These are phyloP conservation scores for Phaseolus coccineus DNA, from an alignment of 331 rosid genomes.

Conservation along the genomic window DNA sequence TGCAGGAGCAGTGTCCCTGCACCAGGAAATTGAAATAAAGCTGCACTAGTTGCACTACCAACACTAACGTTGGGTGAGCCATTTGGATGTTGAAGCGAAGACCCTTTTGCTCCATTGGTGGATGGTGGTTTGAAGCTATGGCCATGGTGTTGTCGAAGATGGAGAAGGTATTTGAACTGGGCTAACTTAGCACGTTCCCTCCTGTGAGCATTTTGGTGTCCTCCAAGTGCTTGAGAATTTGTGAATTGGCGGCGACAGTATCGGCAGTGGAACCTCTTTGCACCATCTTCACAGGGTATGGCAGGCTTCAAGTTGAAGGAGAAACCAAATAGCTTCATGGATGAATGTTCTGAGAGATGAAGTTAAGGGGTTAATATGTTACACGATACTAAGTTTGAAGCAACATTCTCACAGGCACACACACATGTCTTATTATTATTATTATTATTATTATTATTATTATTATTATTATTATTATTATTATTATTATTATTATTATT, in stretches of 20 bases:
- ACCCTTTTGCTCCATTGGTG: neutral
- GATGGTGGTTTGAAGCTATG: neutral
- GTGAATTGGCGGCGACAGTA: slow-evolving; percentile 4
- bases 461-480: no score
- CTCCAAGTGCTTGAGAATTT: slow-evolving; percentile 27
- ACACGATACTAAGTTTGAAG: neutral
- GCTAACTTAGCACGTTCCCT: slow-evolving; percentile 20
- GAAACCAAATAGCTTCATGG: slow-evolving; percentile 29
- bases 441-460: no score
- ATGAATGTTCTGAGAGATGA: neutral
- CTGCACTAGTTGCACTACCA: neutral
- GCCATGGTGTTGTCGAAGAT: neutral
- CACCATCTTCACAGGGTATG: neutral
- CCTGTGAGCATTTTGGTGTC: slow-evolving; percentile 11
- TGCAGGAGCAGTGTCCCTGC: neutral
- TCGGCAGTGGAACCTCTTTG: neutral
- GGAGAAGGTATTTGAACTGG: neutral
- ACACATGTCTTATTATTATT: no score
- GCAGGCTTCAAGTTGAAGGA: neutral
- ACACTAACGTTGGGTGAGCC: neutral
- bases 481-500: no score
- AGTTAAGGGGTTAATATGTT: neutral
- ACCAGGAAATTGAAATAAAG: slow-evolving; percentile 2
- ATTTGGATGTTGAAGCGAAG: neutral
- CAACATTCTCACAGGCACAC: neutral